These are phyloP conservation scores for Rhizopogon salebrosus DNA, from an alignment of 768 basidiomycete genomes.

Conservation along the genomic window DNA sequence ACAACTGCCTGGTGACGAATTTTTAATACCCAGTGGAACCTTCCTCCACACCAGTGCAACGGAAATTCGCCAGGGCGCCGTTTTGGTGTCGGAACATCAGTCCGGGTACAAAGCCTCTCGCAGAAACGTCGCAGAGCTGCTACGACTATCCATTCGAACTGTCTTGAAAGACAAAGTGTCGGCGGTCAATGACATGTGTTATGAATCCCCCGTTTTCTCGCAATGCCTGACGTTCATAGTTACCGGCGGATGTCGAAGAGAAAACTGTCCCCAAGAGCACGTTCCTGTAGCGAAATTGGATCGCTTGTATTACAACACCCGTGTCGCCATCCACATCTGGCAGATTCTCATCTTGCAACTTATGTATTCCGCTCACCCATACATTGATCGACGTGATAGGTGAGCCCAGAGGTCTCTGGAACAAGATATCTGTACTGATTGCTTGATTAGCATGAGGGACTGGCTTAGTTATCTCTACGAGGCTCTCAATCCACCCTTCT, in stretches of 20 bases:
- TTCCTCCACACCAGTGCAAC: neutral
- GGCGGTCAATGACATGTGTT: conserved; percentile 30
- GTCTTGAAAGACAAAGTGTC: conserved; percentile 25
- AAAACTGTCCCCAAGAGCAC: conserved; percentile 35
- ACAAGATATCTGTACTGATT: too few species aligned
- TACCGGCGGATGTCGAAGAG: conserved; percentile 26
- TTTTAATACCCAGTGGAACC: neutral
- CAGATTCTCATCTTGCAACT: conserved; percentile 44
- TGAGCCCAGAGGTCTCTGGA: neutral
- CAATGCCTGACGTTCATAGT: conserved; percentile 34
- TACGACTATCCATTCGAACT: conserved; percentile 20
- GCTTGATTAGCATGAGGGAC: conserved; percentile 7
- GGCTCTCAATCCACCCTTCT: conserved; percentile 41
- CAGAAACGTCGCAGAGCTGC: conserved; percentile 13
- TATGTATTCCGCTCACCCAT: conserved; percentile 14
- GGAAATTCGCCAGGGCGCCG: neutral
- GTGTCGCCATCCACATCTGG: conserved; percentile 40
- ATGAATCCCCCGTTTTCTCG: conserved; percentile 25
- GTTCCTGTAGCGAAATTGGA: conserved; percentile 18
- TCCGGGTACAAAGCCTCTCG: conserved; percentile 8
- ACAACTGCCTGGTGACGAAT: conserved; percentile 19
- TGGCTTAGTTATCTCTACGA: conserved; percentile 47
- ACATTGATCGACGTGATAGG: neutral
- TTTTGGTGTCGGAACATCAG: neutral
- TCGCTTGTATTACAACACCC: conserved; percentile 33